Base-by-base conservation (phyloP, 2,329 filamentous ascomycete genomes). In the Venturia asperata region DNA sequence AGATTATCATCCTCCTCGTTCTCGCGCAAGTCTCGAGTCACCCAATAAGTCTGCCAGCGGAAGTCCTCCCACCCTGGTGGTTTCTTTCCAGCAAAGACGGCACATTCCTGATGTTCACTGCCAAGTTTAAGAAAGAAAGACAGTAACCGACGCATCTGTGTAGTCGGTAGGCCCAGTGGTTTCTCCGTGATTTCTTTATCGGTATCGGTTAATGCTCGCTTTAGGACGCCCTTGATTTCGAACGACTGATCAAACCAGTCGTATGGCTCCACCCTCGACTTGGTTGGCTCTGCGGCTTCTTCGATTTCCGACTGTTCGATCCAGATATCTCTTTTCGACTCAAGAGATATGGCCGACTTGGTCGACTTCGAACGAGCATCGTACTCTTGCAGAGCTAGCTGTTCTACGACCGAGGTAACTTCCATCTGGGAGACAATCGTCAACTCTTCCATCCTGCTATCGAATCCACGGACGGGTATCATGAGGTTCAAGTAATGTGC, bases 61-160 rank as follows among this genome's bases (percentile, higher is more conserved):
- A 58, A 19, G 30, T 34, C 30, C 15, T 37, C 52, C 52, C 52
- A 58, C 4, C 52, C 52, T 3, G 27, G 52, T 58, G 27, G 27
- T 37, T 19, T 58, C 52, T 37, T 11, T 37, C 52, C 52, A 10
- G 52, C 27, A n/a, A 58, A 37, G 19, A 58, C 30, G 27, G 17
- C 27, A 21, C 52, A 58, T 37, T 58, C 52, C 52, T 34, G 52
- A 21, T 58, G 52, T 37, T 58, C 52, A 37, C 52, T 52, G 47
- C 47, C 47, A 17, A 52, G 52, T 27, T 58, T 58, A 13, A 58
- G 30, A 24, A 58, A 34, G 52, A 37, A 58, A 5, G 52, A 27
- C 5, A 58, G 52, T 15, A 58, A 21, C n/a, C 52, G 52, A 19
- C 52, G 52, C 7, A 37, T 58, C 17, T 58, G 30, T n/a, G 5